Conservation (phyloP, 139 green algal species). For the Desmodesmus armatus region DNA sequence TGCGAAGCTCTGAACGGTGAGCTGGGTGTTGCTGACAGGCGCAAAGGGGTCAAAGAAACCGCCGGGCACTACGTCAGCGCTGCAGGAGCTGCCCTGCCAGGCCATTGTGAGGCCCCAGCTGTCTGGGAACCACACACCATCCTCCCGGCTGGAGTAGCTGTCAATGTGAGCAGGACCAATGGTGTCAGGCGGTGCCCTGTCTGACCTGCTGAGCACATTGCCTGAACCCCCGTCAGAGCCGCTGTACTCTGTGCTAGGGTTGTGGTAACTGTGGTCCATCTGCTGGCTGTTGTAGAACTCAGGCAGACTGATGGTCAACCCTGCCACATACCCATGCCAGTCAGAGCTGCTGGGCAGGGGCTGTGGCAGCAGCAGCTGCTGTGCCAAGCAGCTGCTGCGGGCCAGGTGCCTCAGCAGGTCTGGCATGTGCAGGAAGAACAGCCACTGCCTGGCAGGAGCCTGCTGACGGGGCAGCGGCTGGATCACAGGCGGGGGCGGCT, state of each 20-base stretch:
- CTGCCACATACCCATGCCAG: neutral
- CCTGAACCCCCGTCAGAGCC: neutral
- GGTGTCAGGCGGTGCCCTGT: neutral
- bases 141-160: neutral
- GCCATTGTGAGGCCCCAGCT: constrained; percentile 37
- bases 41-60: constrained; percentile 60
- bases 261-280: neutral
- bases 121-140: constrained; percentile 68
- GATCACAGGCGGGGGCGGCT: constrained; percentile 50
- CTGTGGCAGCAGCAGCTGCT: constrained; percentile 62
- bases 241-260: neutral
- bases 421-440: constrained; percentile 70
- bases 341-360: constrained; percentile 26
- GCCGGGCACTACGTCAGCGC: constrained; percentile 5
- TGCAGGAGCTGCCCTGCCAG: constrained; percentile 52
- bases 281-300: constrained; percentile 48
- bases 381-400: constrained; percentile 55
- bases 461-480: constrained; percentile 54
- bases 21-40: neutral
- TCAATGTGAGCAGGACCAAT: constrained; percentile 51
- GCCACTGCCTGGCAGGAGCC: constrained; percentile 36
- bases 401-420: constrained; percentile 53
- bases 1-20: constrained; percentile 46
- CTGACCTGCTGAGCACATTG: constrained; percentile 36
- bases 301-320: neutral